Conservation (phyloP, 2,329 filamentous ascomycete genomes). For the Periglandula ipomoeae region DNA sequence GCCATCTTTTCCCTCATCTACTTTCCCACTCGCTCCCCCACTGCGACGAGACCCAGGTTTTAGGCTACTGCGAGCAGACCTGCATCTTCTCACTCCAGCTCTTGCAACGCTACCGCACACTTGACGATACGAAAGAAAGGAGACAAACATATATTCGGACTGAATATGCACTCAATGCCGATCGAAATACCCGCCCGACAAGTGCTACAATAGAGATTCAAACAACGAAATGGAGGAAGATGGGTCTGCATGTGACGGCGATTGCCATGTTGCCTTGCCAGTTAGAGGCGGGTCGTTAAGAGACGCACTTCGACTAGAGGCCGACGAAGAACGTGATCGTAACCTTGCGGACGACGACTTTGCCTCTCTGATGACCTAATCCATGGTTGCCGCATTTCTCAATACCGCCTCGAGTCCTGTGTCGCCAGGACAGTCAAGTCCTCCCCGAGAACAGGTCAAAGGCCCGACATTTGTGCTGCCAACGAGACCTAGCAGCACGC, state of each 20-base stretch:
- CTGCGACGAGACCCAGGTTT: background rate
- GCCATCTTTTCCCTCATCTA: no score
- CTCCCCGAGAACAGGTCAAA: conserved; percentile 38
- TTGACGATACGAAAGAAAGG: background rate
- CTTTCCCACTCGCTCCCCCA: background rate
- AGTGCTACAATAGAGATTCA: background rate
- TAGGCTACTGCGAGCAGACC: background rate
- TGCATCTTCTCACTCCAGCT: background rate
- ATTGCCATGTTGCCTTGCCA: conserved; percentile 4
- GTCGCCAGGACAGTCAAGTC: conserved; percentile 43
- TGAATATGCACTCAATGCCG: conserved; percentile 9
- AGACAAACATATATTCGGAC: background rate
- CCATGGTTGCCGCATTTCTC: conserved; percentile 26
- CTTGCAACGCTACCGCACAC: background rate
- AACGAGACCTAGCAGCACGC: conserved; percentile 48
- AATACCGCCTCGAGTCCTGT: conserved; percentile 43
- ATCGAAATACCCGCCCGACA: background rate
- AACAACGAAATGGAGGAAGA: conserved; percentile 7
- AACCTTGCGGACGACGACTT: conserved; percentile 22
- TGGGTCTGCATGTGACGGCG: background rate
- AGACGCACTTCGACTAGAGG: conserved; percentile 9
- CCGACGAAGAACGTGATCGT: background rate
- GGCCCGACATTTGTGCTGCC: conserved; percentile 26
- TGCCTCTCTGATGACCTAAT: conserved; percentile 26
- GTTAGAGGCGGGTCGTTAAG: conserved; percentile 3